These are phyloP conservation scores for Ambrosia artemisiifolia DNA, from an alignment of 129 eudicot genomes.

Conservation along the genomic window DNA sequence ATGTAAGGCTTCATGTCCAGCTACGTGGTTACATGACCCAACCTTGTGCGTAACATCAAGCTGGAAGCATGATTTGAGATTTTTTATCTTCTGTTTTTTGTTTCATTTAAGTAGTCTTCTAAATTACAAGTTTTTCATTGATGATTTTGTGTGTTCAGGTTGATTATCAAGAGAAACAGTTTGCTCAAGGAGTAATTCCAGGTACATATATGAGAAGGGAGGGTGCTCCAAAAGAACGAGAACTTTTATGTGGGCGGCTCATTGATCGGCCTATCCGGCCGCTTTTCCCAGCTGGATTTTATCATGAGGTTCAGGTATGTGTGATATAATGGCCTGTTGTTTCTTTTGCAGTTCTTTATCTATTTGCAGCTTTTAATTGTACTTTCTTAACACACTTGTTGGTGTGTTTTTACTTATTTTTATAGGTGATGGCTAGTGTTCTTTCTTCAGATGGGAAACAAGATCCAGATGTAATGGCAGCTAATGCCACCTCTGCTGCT, in stretches of 20 bases:
- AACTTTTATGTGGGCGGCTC: constrained; percentile 84
- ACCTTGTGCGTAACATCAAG: neutral
- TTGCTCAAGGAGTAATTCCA: constrained; percentile 95
- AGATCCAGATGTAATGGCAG: constrained; percentile 99
- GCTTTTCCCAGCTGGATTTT: constrained; percentile 91
- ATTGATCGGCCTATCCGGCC: constrained; percentile 96
- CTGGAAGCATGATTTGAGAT: neutral
- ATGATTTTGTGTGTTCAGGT: constrained; percentile 45
- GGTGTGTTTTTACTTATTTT: neutral
- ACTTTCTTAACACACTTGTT: neutral
- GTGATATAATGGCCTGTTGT: constrained; percentile 9
- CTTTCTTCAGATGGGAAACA: constrained; percentile 97
- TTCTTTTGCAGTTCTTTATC: neutral
- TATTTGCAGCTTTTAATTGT: neutral
- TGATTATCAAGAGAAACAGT: constrained; percentile 98
- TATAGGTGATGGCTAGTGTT: constrained; percentile 86
- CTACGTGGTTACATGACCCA: too few species aligned
- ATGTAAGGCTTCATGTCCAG: too few species aligned
- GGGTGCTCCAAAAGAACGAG: constrained; percentile 98
- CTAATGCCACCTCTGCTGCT: constrained; percentile 97
- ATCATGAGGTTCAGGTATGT: constrained; percentile 73
- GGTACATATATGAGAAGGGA: constrained; percentile 91
- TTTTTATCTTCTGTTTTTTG: neutral
- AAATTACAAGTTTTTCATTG: neutral
- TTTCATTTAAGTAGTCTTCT: neutral